These are phyloP conservation scores for Aspergillus sp. DNA, from an alignment of 2,329 filamentous ascomycete species.

Conservation along the genomic window DNA sequence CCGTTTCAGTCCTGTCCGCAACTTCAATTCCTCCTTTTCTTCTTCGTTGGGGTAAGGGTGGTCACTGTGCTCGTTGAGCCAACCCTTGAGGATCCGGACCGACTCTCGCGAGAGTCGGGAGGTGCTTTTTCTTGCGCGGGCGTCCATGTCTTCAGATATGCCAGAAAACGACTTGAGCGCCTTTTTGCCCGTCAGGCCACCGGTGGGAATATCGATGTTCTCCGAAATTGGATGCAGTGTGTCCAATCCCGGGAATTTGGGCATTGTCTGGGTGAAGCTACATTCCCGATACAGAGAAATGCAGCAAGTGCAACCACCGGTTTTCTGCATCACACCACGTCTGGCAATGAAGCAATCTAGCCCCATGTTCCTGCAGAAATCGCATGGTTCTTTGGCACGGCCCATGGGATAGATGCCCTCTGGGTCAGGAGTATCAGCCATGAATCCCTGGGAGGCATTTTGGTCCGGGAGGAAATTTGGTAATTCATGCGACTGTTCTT, in stretches of 20 bases:
- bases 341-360: conserved; percentile 49
- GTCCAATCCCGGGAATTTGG: conserved; percentile 37
- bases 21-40: conserved; percentile 77
- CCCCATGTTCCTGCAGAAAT: conserved; percentile 48
- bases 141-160: conserved; percentile 38
- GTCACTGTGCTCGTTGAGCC: conserved; percentile 75
- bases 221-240: conserved; percentile 47
- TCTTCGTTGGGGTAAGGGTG: conserved; percentile 88
- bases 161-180: conserved; percentile 44
- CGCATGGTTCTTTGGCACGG: conserved; percentile 46
- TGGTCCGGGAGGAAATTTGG: conserved; percentile 29
- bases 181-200: conserved; percentile 40
- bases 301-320: conserved; percentile 46
- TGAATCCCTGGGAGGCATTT: conserved; percentile 20
- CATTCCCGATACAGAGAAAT: conserved; percentile 49
- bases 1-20: conserved; percentile 75
- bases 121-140: conserved; percentile 61
- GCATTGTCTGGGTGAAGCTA: conserved; percentile 46
- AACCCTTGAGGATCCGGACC: conserved; percentile 77
- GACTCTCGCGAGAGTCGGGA: conserved; percentile 78
- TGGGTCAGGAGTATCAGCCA: conserved; percentile 21
- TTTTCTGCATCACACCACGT: conserved; percentile 43
- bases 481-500: conserved; percentile 40
- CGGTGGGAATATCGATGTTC: conserved; percentile 40
- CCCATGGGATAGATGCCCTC: conserved; percentile 44